Evolutionary conservation across 352 stramenopile species (phyloP).

Genomic region (Phytophthora litchii): DNA sequence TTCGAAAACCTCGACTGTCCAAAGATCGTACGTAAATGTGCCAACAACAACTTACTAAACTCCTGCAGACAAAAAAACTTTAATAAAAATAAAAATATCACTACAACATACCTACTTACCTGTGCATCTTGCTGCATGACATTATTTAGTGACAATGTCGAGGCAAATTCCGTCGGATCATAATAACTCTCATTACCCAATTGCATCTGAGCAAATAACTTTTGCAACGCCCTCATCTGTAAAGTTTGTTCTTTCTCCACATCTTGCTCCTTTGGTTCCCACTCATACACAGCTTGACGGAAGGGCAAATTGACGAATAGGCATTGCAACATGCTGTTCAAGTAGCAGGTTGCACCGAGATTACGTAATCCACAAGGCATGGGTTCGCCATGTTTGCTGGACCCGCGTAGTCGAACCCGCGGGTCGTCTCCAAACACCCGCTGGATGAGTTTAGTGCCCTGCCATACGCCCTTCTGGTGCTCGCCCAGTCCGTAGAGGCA

Average conservation of each 20-base stretch:
- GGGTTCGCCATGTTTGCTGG: background rate
- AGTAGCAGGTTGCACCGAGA: conserved; percentile 87
- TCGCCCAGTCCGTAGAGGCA: conserved; percentile 87
- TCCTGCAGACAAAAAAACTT: conserved; percentile 51
- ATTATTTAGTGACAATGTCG: conserved; percentile 79
- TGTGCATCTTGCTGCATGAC: conserved; percentile 89
- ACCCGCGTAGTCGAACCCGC: conserved; percentile 46
- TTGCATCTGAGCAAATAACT: conserved; percentile 87
- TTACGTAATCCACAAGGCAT: conserved; percentile 79
- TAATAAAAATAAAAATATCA: conserved; percentile 3
- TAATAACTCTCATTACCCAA: conserved; percentile 70
- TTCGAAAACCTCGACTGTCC: conserved; percentile 55
- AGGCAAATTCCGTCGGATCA: conserved; percentile 81
- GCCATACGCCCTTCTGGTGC: conserved; percentile 76
- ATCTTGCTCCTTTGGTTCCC: conserved; percentile 64
- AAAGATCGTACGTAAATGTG: conserved; percentile 82
- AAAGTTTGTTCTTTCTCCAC: conserved; percentile 55
- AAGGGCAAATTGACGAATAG: conserved; percentile 80
- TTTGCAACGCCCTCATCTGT: conserved; percentile 83
- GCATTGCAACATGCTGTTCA: conserved; percentile 90
- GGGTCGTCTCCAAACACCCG: conserved; percentile 73
- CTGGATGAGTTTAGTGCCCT: conserved; percentile 54
- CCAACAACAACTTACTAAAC: conserved; percentile 87
- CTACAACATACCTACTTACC: conserved; percentile 32
- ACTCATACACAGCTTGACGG: conserved; percentile 79